A percentile compares a stretch with the other conserved stretches of the same genome.
phyloP scores from a whole-genome alignment of 176 grass and related monocot genomes.

The Metroxylon sagu region DNA sequence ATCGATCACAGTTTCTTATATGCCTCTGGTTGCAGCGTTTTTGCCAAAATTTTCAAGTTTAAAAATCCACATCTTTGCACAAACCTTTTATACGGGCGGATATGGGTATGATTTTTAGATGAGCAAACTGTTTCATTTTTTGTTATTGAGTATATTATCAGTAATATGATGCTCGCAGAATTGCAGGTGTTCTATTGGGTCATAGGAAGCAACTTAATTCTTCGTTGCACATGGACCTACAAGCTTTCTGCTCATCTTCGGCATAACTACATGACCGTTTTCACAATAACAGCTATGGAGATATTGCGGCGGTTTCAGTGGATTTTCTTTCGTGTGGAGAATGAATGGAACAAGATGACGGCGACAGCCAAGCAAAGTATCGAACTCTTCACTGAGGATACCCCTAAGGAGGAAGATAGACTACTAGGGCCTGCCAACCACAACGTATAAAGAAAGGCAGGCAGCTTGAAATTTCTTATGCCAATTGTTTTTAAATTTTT shows the following conservation, averaged over 20 bases:
- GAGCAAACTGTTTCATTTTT: background rate
- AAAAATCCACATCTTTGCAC: conserved; percentile 62
- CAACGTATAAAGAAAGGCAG: conserved; percentile 5
- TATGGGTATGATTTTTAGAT: conserved; percentile 44
- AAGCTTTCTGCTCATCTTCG: conserved; percentile 96
- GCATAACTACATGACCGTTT: conserved; percentile 87
- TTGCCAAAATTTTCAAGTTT: conserved; percentile 87
- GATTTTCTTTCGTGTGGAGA: conserved; percentile 96
- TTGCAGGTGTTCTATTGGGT: conserved; percentile 84
- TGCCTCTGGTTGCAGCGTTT: conserved; percentile 43
- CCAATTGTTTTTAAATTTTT: too few species aligned
- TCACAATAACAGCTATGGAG: conserved; percentile 69
- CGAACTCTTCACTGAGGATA: conserved; percentile 51
- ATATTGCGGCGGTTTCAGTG: conserved; percentile 87
- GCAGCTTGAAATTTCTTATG: too few species aligned
- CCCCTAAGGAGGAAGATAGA: conserved; percentile 48
- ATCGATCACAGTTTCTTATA: too few species aligned
- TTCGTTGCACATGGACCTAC: conserved; percentile 95
- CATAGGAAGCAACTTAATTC: conserved; percentile 77
- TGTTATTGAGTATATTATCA: background rate
- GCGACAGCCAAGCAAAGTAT: conserved; percentile 56
- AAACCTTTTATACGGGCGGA: conserved; percentile 51
- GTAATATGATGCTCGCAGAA: background rate
- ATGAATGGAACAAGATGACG: conserved; percentile 95
- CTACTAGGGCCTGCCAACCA: conserved; percentile 56